Evolutionary conservation across 257 asterid species (phyloP).

Genomic region (Nyctanthes arbortristis): DNA sequence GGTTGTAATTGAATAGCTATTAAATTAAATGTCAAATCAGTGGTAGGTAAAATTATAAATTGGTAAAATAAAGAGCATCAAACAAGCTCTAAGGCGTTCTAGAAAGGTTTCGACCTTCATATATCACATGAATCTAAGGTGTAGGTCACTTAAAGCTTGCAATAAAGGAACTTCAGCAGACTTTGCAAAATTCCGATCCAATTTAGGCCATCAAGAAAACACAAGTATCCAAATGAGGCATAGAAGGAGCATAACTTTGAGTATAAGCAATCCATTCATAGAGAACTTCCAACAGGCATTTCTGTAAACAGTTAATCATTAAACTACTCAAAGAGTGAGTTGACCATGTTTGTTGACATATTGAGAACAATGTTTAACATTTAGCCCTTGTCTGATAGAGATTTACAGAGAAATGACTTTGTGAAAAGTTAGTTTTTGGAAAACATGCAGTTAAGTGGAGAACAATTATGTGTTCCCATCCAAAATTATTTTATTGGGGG

Average conservation of each 20-base stretch:
- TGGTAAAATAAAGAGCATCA: too few species aligned
- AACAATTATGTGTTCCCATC: too few species aligned
- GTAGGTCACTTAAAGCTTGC: not conserved
- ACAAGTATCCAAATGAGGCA: conserved; percentile 1
- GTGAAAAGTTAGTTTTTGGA: too few species aligned
- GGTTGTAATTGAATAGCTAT: too few species aligned
- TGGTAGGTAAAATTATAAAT: too few species aligned
- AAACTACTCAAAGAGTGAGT: not conserved
- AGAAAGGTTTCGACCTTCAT: conserved; percentile 9
- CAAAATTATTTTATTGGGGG: too few species aligned
- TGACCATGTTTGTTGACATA: not conserved
- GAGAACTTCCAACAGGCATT: not conserved
- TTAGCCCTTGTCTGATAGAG: too few species aligned
- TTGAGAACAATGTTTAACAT: not conserved
- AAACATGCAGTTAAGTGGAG: too few species aligned
- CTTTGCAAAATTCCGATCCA: conserved; percentile 10
- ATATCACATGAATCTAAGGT: not conserved
- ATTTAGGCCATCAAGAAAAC: not conserved
- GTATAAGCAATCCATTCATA: not conserved
- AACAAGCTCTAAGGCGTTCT: too few species aligned
- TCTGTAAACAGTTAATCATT: not conserved
- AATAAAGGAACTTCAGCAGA: not conserved
- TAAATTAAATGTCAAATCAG: too few species aligned
- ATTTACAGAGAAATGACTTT: too few species aligned
- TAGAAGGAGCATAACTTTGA: not conserved